Percentiles rank a stretch among this genome's conserved stretches.
These are phyloP conservation scores for Striga asiatica DNA, from an alignment of 257 asterid genomes.

Conservation along the genomic window DNA sequence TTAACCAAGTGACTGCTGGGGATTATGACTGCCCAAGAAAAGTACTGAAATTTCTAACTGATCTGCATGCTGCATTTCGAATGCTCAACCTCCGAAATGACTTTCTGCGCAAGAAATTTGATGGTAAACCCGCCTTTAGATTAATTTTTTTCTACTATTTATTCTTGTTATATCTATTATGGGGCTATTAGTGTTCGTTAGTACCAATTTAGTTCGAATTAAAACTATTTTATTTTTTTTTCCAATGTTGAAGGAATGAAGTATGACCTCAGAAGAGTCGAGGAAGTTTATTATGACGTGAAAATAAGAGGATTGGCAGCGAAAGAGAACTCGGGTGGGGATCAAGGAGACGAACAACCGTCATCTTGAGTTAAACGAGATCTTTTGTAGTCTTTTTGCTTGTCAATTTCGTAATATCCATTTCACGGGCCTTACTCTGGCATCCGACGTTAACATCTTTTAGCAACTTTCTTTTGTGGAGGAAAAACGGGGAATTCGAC, in stretches of 20 bases:
- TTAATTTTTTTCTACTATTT: not conserved
- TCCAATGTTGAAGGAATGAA: conserved; percentile 64
- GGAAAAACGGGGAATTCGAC: too few species aligned
- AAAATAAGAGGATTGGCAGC: conserved; percentile 75
- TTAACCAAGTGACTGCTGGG: conserved; percentile 95
- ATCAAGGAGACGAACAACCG: conserved; percentile 21
- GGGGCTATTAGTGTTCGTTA: not conserved
- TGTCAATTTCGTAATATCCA: not conserved
- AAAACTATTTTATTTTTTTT: not conserved
- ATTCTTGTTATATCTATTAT: not conserved
- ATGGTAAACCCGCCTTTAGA: conserved; percentile 32
- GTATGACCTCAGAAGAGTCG: conserved; percentile 83
- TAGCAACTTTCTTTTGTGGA: too few species aligned
- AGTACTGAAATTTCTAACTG: conserved; percentile 80
- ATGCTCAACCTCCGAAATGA: conserved; percentile 97
- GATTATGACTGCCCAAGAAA: conserved; percentile 87
- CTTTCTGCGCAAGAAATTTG: conserved; percentile 91
- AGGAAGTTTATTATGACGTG: conserved; percentile 85
- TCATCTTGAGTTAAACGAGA: conserved; percentile 14
- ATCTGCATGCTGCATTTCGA: conserved; percentile 86
- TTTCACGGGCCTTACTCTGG: too few species aligned
- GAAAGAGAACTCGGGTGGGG: conserved; percentile 23
- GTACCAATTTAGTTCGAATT: conserved; percentile 3
- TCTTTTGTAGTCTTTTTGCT: not conserved
- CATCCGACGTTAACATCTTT: too few species aligned